A percentile compares a stretch with the other conserved stretches of the same genome.
These are phyloP conservation scores for Lentinula aciculospora DNA, from an alignment of 768 basidiomycete genomes.

Conservation along the genomic window DNA sequence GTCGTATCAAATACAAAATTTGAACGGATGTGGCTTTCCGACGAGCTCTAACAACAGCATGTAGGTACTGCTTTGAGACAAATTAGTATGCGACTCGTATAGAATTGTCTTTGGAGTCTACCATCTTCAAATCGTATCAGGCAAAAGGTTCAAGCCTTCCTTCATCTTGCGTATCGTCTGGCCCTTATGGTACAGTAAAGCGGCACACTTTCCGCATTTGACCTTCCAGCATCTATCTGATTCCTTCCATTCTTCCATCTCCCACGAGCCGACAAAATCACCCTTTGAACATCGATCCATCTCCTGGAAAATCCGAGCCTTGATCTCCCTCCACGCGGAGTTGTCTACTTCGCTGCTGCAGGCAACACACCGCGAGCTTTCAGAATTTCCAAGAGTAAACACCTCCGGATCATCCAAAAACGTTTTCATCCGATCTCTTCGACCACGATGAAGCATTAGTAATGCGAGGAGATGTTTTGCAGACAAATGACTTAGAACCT, in stretches of 20 bases:
- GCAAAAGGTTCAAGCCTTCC: background rate
- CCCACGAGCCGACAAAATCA: conserved; percentile 27
- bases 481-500: conserved; percentile 30
- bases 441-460: conserved; percentile 32
- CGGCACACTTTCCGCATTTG: background rate
- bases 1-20: no score
- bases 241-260: conserved; percentile 40
- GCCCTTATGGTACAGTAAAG: background rate
- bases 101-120: no score
- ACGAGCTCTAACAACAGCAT: no score
- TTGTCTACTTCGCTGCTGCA: conserved; percentile 31
- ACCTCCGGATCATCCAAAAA: conserved; percentile 26
- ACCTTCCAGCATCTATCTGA: conserved; percentile 28
- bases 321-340: conserved; percentile 33
- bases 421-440: conserved; percentile 31
- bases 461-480: conserved; percentile 29
- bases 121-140: background rate
- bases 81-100: no score
- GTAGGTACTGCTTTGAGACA: no score
- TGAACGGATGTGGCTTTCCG: no score
- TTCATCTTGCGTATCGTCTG: background rate
- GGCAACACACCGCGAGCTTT: conserved; percentile 20
- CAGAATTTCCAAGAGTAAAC: conserved; percentile 34
- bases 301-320: conserved; percentile 31
- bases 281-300: conserved; percentile 34